Evolutionary conservation across 768 basidiomycete genomes (phyloP).

Genomic region (Leccinellum albellum): DNA sequence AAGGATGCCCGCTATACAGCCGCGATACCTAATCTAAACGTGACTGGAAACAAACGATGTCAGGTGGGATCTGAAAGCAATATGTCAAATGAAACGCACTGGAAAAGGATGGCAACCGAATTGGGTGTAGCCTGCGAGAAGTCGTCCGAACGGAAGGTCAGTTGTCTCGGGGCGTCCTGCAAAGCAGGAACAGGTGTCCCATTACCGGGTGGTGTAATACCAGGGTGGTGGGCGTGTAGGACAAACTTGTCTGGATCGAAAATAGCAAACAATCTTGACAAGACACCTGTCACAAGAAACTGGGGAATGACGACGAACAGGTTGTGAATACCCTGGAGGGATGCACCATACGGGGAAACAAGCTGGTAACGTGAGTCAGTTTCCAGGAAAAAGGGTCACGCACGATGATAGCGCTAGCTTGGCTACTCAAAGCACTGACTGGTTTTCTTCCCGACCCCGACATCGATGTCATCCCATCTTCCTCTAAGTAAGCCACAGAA

Average conservation of each 20-base stretch:
- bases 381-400: slow-evolving; percentile 23
- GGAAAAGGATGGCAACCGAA: slow-evolving; percentile 78
- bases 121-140: slow-evolving; percentile 38
- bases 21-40: slow-evolving; percentile 48
- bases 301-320: slow-evolving; percentile 92
- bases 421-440: slow-evolving; percentile 55
- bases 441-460: slow-evolving; percentile 9
- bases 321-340: slow-evolving; percentile 89
- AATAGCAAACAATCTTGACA: slow-evolving; percentile 82
- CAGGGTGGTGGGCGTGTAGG: slow-evolving; percentile 33
- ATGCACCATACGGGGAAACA: background rate
- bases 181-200: slow-evolving; percentile 1
- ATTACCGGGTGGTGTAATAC: slow-evolving; percentile 7
- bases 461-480: slow-evolving; percentile 17
- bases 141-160: slow-evolving; percentile 13
- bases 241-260: slow-evolving; percentile 62
- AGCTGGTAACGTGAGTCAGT: background rate
- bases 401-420: slow-evolving; percentile 86
- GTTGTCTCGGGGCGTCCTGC: slow-evolving; percentile 4
- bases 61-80: background rate
- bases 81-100: slow-evolving; percentile 38
- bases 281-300: slow-evolving; percentile 84
- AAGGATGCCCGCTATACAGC: slow-evolving; percentile 50
- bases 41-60: background rate
- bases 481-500: slow-evolving; percentile 14